Conservation (phyloP, 345 rosid species). For the Eucalyptus polyanthemos region DNA sequence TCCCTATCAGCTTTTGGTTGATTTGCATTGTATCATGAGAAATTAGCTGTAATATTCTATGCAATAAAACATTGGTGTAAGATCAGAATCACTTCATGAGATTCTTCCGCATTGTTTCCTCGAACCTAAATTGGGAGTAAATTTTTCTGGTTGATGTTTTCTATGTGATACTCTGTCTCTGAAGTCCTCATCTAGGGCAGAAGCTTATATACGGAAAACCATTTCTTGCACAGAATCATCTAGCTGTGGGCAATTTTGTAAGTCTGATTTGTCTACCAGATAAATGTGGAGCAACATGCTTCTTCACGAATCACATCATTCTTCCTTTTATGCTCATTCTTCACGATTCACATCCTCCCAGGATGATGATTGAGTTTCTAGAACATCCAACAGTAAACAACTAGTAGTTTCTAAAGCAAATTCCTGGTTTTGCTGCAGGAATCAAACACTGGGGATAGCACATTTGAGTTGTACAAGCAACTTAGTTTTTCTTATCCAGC, state of each 20-base stretch:
- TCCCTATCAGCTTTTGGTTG: neutral
- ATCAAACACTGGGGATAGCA: constrained; percentile 18
- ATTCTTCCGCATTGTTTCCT: neutral
- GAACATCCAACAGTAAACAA: neutral
- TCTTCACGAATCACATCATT: neutral
- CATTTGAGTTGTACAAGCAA: constrained; percentile 49
- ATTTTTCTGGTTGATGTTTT: neutral
- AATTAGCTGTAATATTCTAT: neutral
- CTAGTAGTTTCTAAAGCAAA: neutral
- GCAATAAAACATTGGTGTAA: neutral
- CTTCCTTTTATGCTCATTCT: neutral
- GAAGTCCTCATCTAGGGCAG: neutral
- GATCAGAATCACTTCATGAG: neutral
- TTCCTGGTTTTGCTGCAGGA: constrained; percentile 18
- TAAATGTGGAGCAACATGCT: neutral
- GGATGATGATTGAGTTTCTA: neutral
- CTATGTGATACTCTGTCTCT: neutral
- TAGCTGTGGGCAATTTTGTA: neutral
- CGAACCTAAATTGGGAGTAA: neutral
- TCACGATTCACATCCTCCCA: neutral
- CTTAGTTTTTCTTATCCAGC: constrained; percentile 69
- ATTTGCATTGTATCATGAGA: neutral
- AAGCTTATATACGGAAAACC: neutral
- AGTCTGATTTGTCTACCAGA: neutral
- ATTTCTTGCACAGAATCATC: neutral